Evolutionary conservation across 345 rosid genomes (phyloP).

Genomic region (Microthlaspi erraticum): DNA sequence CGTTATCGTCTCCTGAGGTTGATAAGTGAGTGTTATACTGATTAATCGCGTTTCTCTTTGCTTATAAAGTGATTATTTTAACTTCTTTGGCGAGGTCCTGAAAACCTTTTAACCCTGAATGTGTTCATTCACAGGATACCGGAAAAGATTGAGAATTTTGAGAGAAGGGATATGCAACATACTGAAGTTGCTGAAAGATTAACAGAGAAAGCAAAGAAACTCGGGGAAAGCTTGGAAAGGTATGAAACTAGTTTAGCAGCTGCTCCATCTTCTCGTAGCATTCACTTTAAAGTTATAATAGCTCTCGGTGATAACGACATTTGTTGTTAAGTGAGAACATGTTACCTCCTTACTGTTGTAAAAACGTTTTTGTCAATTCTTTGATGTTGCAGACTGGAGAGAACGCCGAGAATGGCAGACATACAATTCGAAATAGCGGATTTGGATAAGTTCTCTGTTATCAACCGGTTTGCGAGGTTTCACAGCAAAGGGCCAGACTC

Average conservation of each 20-base stretch:
- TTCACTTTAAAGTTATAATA: not conserved
- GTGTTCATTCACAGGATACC: conserved; percentile 43
- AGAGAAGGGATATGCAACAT: conserved; percentile 34
- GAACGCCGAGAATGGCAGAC: conserved; percentile 53
- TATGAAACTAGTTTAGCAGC: conserved; percentile 32
- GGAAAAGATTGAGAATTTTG: conserved; percentile 44
- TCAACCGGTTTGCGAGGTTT: conserved; percentile 90
- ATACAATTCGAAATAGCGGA: conserved; percentile 74
- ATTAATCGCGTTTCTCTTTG: not conserved
- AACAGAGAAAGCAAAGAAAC: conserved; percentile 54
- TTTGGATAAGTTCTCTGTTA: conserved; percentile 70
- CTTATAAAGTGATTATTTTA: not conserved
- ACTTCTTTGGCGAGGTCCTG: conserved; percentile 13
- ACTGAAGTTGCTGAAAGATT: conserved; percentile 54
- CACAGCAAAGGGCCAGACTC: conserved; percentile 63
- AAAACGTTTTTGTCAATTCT: not conserved
- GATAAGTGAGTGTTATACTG: conserved; percentile 47
- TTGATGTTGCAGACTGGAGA: conserved; percentile 69
- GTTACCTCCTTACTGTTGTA: not conserved
- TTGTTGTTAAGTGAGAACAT: conserved; percentile 1
- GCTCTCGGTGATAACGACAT: not conserved
- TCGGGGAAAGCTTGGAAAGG: conserved; percentile 64
- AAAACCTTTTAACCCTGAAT: conserved; percentile 17
- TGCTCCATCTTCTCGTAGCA: not conserved
- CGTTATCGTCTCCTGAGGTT: conserved; percentile 25